Percentiles rank a stretch among this genome's conserved stretches.
Evolutionary conservation across 1,139 yeast genomes (phyloP).

Genomic region (Protomyces lactucae-debilis): DNA sequence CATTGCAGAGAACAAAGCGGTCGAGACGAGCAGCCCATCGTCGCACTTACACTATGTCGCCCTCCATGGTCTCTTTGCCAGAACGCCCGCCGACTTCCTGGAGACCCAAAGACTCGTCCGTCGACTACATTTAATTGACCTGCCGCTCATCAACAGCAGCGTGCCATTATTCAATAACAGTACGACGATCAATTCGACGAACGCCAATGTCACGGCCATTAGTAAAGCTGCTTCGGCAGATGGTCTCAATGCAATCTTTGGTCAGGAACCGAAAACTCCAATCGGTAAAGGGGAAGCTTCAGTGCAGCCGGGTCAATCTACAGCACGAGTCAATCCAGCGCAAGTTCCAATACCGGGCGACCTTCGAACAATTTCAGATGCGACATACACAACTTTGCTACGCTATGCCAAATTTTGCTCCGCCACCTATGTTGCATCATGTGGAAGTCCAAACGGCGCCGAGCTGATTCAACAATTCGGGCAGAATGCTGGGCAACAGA

Average conservation of each 20-base stretch:
- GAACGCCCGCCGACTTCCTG: not conserved
- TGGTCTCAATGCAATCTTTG: slow-evolving; percentile 6
- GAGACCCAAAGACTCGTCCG: not conserved
- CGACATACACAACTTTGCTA: not conserved
- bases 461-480: not conserved
- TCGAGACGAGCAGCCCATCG: not conserved
- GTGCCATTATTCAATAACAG: not conserved
- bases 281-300: not conserved
- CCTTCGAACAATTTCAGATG: not conserved
- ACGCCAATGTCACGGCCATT: not conserved
- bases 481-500: not conserved
- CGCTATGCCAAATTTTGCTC: slow-evolving; percentile 16
- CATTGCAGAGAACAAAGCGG: not conserved
- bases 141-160: not conserved
- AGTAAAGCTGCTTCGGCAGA: slow-evolving; percentile 8
- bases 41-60: not conserved
- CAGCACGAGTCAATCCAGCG: not conserved
- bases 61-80: not conserved
- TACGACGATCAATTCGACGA: not conserved
- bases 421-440: not conserved
- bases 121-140: not conserved
- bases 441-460: not conserved
- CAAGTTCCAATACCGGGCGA: not conserved
- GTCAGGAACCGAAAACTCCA: not conserved
- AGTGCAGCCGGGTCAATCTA: not conserved